Evolutionary conservation across 768 basidiomycete species (phyloP).

Genomic region (Lentinula lateritia): DNA sequence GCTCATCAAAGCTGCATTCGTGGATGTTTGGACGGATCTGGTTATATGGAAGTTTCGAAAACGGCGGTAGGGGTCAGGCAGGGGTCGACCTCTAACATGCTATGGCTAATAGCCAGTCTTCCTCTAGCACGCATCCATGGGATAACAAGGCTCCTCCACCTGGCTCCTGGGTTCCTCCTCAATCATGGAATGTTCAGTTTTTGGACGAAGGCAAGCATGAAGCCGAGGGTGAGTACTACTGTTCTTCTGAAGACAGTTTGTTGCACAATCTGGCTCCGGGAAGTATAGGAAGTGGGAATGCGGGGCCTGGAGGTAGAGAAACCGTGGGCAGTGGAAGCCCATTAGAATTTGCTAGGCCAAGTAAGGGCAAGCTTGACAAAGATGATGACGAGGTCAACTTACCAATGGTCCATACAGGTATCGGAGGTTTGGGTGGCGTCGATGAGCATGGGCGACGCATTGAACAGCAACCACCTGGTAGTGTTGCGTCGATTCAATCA

Average conservation of each 20-base stretch:
- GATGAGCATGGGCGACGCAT: background rate
- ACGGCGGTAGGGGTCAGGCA: no score
- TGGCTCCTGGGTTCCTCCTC: slow-evolving; percentile 60
- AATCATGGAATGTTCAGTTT: slow-evolving; percentile 63
- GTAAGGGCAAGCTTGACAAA: background rate
- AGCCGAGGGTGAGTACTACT: slow-evolving; percentile 31
- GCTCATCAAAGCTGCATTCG: slow-evolving; percentile 84
- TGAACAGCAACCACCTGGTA: background rate
- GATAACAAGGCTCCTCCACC: slow-evolving; percentile 13
- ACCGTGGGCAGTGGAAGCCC: slow-evolving; percentile 10
- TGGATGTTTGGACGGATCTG: slow-evolving; percentile 82
- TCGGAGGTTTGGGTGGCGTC: background rate
- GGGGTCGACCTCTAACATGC: no score
- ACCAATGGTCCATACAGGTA: background rate
- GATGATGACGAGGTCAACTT: background rate
- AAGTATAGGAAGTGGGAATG: slow-evolving; percentile 11
- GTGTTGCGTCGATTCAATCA: no score
- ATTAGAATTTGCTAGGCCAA: slow-evolving; percentile 11
- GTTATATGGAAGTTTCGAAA: slow-evolving; percentile 23
- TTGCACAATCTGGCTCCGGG: no score
- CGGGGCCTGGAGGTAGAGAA: slow-evolving; percentile 3
- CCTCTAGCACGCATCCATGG: background rate
- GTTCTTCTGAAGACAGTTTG: no score
- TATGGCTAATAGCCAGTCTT: no score
- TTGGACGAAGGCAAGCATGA: slow-evolving; percentile 33